These are phyloP conservation scores for Cryphonectria nitschkei DNA, from an alignment of 2,329 filamentous ascomycete genomes.

Conservation along the genomic window DNA sequence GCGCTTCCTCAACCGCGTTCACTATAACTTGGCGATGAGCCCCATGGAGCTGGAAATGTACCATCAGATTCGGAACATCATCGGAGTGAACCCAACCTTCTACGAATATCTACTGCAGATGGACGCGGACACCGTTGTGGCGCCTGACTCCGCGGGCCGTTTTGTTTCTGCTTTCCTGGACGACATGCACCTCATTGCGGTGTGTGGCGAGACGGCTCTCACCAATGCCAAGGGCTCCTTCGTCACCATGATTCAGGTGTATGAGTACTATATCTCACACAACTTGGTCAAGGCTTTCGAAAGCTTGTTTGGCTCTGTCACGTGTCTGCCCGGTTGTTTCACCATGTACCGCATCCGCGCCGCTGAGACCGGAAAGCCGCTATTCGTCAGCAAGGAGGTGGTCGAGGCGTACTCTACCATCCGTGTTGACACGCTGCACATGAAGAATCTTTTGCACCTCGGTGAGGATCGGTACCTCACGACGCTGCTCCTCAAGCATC, in stretches of 20 bases:
- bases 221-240: constrained; percentile 93
- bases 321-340: constrained; percentile 97
- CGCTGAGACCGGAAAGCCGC: constrained; percentile 89
- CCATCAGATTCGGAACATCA: constrained; percentile 98
- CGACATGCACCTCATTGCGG: constrained; percentile 89
- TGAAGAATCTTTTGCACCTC: constrained; percentile 96
- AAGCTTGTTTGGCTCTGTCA: constrained; percentile 94
- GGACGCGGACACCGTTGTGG: constrained; percentile 95
- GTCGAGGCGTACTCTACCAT: constrained; percentile 88
- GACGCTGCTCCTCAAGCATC: constrained; percentile 88
- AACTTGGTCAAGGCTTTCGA: constrained; percentile 97
- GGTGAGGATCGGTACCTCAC: constrained; percentile 98
- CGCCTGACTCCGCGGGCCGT: constrained; percentile 84
- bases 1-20: constrained; percentile 98
- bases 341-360: constrained; percentile 98
- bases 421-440: constrained; percentile 95
- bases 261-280: constrained; percentile 99
- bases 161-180: constrained; percentile 90
- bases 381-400: constrained; percentile 93
- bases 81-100: constrained; percentile 96
- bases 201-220: constrained; percentile 92
- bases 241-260: constrained; percentile 99
- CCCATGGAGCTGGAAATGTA: constrained; percentile 97
- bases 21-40: constrained; percentile 96
- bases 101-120: constrained; percentile 98